A percentile compares a stretch with the other conserved stretches of the same genome.
phyloP scores from a whole-genome alignment of 345 rosid species.

The Citrus reticulata region DNA sequence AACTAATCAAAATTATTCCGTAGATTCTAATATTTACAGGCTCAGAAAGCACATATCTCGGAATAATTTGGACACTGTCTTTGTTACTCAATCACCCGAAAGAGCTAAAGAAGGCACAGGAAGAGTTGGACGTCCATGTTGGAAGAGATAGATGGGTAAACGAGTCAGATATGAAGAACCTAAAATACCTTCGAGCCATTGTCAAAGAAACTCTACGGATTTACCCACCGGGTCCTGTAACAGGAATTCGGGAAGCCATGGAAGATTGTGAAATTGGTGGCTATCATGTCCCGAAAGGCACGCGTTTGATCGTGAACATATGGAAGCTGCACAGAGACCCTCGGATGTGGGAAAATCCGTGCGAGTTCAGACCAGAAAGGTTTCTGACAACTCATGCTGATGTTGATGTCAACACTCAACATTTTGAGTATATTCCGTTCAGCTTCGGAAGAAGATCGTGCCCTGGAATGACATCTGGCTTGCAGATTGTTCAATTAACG shows the following conservation, averaged over 20 bases:
- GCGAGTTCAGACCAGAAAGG: conserved; percentile 44
- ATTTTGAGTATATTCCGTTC: conserved; percentile 44
- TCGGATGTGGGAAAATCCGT: conserved; percentile 35
- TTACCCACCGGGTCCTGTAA: conserved; percentile 51
- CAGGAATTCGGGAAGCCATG: conserved; percentile 47
- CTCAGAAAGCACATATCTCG: conserved; percentile 47
- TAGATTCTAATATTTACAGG: conserved; percentile 45
- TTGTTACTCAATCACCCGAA: conserved; percentile 41
- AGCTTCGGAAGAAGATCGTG: conserved; percentile 53
- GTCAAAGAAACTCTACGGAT: conserved; percentile 58
- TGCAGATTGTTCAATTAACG: conserved; percentile 37
- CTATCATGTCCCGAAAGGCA: conserved; percentile 40
- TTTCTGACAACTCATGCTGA: conserved; percentile 23
- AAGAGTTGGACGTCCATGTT: conserved; percentile 45
- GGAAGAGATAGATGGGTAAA: conserved; percentile 48
- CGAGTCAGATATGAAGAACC: conserved; percentile 49
- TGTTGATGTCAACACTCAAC: conserved; percentile 11
- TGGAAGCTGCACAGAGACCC: conserved; percentile 67
- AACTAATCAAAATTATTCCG: neutral
- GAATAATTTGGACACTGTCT: conserved; percentile 47
- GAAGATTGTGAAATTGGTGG: conserved; percentile 44
- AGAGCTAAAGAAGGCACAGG: conserved; percentile 35
- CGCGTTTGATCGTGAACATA: conserved; percentile 46
- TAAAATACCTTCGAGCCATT: conserved; percentile 50
- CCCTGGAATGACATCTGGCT: conserved; percentile 43